Evolutionary conservation across 2,329 filamentous ascomycete species (phyloP), one percentile per base, ranked within the genome.

Genomic region (Fusarium praegraminearum): DNA sequence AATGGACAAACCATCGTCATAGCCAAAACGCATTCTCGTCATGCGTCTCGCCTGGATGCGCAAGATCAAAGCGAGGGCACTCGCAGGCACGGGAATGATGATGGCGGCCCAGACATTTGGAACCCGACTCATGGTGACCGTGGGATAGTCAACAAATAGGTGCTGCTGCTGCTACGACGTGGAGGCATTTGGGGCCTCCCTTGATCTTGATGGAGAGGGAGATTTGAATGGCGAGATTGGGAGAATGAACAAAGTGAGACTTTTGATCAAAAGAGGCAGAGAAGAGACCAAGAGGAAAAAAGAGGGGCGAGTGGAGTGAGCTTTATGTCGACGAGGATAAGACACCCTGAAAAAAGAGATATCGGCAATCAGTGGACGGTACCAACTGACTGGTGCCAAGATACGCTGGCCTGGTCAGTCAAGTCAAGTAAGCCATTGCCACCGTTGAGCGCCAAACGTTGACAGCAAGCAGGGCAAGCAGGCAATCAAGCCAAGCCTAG

Each of bases 21-120:
- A 69, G 5, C 71, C 65, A 49, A 73, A 28, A 7, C 62, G 59
- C 69, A 69, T 70, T n/a, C 51, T 50, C 20, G 70, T 73, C 68
- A 73, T 73, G 26, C 70, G 68, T 26, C 71, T 46, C 22, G 68
- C 71, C 52, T 69, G 67, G 26, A 73, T 53, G 35, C 71, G 51
- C 11, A 73, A 35, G 7, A 57, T 11, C 4, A 73, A 53, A 15
- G 70, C 71, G 38, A 68, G 32, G n/a, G 59, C 52, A 26, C 70
- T 65, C 12, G 62, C 65, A 13, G 70, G 68, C 24, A 73, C 53
- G 24, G 70, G 65, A 12, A 70, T 65, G 33, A 71, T 51, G 28
- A 61, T 64, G 22, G 68, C 70, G 13, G 71, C 62, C 52, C 62
- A 73, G 59, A 70, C 68, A 59, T 73, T 73, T 4, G 71, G 65